A percentile compares a stretch with the other conserved stretches of the same genome.
These are phyloP conservation scores for Botrytis deweyae DNA, from an alignment of 2,329 filamentous ascomycete species.

Conservation along the genomic window DNA sequence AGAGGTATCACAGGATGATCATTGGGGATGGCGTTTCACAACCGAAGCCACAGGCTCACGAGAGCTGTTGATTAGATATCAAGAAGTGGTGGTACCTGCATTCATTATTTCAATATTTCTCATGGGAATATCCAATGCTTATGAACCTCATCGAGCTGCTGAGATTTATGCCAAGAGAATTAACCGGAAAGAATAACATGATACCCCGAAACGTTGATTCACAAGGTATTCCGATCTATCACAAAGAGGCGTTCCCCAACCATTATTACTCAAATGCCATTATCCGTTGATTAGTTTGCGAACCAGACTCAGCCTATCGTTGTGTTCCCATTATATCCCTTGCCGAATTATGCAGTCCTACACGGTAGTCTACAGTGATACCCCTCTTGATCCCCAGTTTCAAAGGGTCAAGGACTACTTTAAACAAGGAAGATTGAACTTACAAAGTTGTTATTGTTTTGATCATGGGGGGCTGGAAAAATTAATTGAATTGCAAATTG, in stretches of 20 bases:
- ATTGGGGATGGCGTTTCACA: neutral
- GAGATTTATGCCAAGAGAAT: neutral
- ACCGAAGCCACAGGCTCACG: neutral
- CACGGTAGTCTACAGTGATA: constrained; percentile 21
- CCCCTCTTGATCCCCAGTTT: constrained; percentile 14
- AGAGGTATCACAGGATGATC: constrained; percentile 12
- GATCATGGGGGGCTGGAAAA: constrained; percentile 13
- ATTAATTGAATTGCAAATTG: constrained; percentile 7
- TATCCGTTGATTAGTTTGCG: constrained; percentile 18
- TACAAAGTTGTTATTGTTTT: neutral
- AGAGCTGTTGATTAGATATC: neutral
- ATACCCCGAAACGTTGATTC: neutral
- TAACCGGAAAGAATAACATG: neutral
- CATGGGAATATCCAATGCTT: constrained; percentile 9
- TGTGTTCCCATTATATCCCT: constrained; percentile 15
- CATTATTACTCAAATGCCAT: constrained; percentile 16
- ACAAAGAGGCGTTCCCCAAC: constrained; percentile 17
- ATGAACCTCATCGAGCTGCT: constrained; percentile 14
- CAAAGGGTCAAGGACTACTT: constrained; percentile 15
- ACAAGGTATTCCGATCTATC: constrained; percentile 11
- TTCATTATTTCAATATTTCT: constrained; percentile 10
- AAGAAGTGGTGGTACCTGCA: constrained; percentile 16
- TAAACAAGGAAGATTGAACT: neutral
- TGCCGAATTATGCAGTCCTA: constrained; percentile 23
- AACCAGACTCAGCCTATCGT: constrained; percentile 10